Evolutionary conservation across 2,329 filamentous ascomycete genomes (phyloP), one percentile per base, ranked within the genome.

Genomic region (Falciphora oryzae): DNA sequence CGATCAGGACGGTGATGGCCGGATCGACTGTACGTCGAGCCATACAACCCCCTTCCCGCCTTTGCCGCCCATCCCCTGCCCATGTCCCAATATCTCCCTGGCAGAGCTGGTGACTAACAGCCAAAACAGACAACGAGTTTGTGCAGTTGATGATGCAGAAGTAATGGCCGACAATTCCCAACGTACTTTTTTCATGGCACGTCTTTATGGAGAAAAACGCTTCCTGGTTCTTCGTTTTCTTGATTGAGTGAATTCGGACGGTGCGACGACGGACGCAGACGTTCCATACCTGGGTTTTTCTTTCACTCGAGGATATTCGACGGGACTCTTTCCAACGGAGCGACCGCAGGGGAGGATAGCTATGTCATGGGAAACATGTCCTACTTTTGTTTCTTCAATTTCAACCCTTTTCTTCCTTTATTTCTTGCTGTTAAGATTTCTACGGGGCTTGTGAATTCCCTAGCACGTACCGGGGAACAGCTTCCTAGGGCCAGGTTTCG

Each of bases 111-210:
- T 16, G 25, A 66, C 76, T 73, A 76, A 73, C 66, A 44, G 65
- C 38, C 22, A 18, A 28, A 22, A 60, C 72, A 94, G 91, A 94
- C 81, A 94, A 94, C 83, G 91, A 95, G 80, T 95, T 95, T 75
- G 91, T 95, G 72, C 91, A 95, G 81, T 88, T 95, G 76, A 95
- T 95, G 91, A 94, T 95, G 91, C 91, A 95, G 85, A 94, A 94
- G 84, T 94, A 91, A 83, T 66, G 64, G 62, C 61, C 22, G 65
- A 67, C 65, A 65, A 59, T 58, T 60, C 57, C 44, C 44, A 53
- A 25, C 22, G 2, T 53, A n/a, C 22, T 53, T 53, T 53, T n/a
- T 53, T 53, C 44, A 53, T 53, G 44, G 44, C 44, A 53, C 38
- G 38, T 50, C 44, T 53, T 53, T 53, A 25, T 25, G 44, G 44